Evolutionary conservation across 106 monocot species (phyloP).

Genomic region (Vanilla planifolia): DNA sequence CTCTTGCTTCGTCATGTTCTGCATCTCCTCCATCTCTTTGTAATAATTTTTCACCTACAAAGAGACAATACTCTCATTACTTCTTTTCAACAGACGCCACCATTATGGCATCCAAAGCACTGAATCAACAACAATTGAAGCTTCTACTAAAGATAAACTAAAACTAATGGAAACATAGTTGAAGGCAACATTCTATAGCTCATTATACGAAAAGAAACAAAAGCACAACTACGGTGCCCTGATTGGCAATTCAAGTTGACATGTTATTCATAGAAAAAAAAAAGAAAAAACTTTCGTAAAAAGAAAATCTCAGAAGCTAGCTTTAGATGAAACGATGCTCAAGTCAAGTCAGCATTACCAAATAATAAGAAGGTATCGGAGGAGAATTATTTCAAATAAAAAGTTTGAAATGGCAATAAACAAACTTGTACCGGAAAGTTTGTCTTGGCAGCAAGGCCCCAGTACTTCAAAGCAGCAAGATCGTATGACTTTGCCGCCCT

Average conservation of each 20-base stretch:
- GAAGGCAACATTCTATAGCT: no score
- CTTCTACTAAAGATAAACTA: not conserved
- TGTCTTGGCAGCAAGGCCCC: conserved; percentile 40
- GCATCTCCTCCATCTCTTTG: conserved; percentile 72
- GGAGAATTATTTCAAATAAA: not conserved
- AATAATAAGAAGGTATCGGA: not conserved
- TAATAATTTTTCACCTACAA: conserved; percentile 36
- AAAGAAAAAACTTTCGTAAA: no score
- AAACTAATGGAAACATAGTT: not conserved
- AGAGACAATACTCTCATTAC: not conserved
- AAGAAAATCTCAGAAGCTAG: no score
- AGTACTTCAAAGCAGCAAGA: conserved; percentile 67
- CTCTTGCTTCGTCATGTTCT: conserved; percentile 62
- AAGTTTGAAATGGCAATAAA: no score
- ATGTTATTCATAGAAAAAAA: no score
- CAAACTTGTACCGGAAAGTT: conserved; percentile 40
- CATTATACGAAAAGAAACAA: no score
- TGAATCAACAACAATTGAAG: no score
- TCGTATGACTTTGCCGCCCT: conserved; percentile 65
- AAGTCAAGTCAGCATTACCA: not conserved
- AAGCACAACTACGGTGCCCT: no score
- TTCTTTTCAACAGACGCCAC: no score
- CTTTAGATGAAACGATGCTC: no score
- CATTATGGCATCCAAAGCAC: no score
- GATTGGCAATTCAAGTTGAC: no score